Evolutionary conservation across 129 eudicot species (phyloP), one percentile per base, ranked within the genome.

Genomic region (carrot (Daucus carota)): DNA sequence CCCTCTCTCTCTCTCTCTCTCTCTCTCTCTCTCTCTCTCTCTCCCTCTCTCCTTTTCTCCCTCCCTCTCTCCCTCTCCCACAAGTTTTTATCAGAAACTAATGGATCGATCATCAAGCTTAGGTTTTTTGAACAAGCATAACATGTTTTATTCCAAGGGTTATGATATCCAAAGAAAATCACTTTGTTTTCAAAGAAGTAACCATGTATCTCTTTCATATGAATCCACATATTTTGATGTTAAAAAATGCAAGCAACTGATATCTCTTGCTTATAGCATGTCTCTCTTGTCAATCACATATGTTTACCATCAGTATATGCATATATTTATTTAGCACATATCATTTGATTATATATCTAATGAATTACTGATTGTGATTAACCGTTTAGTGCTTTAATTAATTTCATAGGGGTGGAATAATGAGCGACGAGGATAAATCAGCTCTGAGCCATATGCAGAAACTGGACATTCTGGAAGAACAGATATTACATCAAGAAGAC

Each of bases 391-490:
- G 12, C 29, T 13, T 72, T 20, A n/a, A n/a, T 50, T 47, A 47
- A 84, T 54, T 74, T 46, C 2, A 8, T 48, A 88, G 92, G 88
- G 84, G 88, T 18, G 97, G 90, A 65, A 78, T 85, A 78, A 88
- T 80, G 71, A 82, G 79, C 13, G 92, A 82, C 44, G 89, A 88
- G 45, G 87, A 80, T 32, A 84, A 85, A 63, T 57, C 79, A 44
- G 72, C 42, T 67, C 10, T 85, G 76, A 75, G 76, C 72, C 79
- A 80, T 78, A 80, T 81, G 78, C 83, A 84, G 84, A 90, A 88
- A 78, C 44, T 88, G 84, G 96, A 88, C 85, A 86, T 81, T 50
- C 86, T 90, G 93, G 95, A 89, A 77, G 80, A 88, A 65, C 90
- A 78, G 40, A 78, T 85, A n/a, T 46, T 87, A 59, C 82, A 57